These are phyloP conservation scores for Neopestalotiopsis clavispora DNA, from an alignment of 2,329 filamentous ascomycete species.

Conservation along the genomic window DNA sequence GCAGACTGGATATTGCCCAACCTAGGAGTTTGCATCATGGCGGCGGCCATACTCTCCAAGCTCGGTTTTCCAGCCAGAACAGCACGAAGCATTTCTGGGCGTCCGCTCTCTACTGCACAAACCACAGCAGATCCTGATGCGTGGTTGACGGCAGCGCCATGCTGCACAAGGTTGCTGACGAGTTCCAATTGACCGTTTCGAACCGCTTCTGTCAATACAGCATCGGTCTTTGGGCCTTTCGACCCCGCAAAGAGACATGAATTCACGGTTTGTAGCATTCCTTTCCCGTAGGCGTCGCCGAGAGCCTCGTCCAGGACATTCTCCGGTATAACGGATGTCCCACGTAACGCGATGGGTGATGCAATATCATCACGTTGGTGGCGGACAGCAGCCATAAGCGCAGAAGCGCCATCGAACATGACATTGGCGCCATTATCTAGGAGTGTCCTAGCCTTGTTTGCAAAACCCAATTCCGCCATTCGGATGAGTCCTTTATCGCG, in stretches of 20 bases:
- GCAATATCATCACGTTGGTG: not conserved
- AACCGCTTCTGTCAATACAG: not conserved
- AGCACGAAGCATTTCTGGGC: not conserved
- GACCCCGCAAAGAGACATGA: constrained; percentile 6
- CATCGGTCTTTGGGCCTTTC: not conserved
- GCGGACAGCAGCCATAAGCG: not conserved
- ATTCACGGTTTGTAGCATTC: not conserved
- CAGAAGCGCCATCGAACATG: too few species aligned
- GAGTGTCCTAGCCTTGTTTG: not conserved
- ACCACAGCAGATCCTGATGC: not conserved
- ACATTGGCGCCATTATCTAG: not conserved
- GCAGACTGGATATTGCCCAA: not conserved
- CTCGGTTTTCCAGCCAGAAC: not conserved
- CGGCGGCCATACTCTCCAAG: not conserved
- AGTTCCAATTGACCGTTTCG: not conserved
- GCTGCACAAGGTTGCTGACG: not conserved
- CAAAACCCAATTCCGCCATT: not conserved
- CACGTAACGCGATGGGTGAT: not conserved
- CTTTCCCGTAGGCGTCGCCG: not conserved
- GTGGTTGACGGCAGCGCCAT: not conserved
- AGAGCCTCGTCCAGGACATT: not conserved
- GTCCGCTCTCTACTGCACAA: not conserved
- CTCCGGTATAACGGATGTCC: not conserved
- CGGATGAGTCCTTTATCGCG: not conserved
- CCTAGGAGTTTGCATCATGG: not conserved